These are phyloP conservation scores for Adenanthera pavonina DNA, from an alignment of 306 rosid genomes.

Conservation along the genomic window DNA sequence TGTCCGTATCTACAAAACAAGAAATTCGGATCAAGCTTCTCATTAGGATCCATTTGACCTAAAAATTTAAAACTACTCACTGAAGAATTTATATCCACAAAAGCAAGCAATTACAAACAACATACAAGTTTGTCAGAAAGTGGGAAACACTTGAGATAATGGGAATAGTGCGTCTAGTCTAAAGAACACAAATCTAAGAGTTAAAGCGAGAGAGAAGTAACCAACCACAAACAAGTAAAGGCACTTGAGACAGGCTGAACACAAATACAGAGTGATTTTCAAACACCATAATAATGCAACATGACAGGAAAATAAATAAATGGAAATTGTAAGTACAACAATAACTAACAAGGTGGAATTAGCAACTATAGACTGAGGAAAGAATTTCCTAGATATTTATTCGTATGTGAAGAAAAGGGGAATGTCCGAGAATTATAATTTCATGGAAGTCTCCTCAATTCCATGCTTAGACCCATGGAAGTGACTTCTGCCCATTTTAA, in stretches of 20 bases:
- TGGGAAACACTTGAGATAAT: no score
- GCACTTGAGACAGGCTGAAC: background rate
- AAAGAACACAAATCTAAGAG: no score
- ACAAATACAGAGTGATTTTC: conserved; percentile 15
- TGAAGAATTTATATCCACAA: background rate
- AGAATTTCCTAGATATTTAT: background rate
- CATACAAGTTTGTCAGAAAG: no score
- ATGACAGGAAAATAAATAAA: conserved; percentile 4
- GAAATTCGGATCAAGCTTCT: background rate
- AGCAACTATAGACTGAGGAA: background rate
- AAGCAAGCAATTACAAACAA: background rate
- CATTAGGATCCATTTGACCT: background rate
- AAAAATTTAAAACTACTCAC: background rate
- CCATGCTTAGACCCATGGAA: no score
- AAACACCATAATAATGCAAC: conserved; percentile 17
- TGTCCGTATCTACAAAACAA: background rate
- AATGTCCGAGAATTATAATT: no score
- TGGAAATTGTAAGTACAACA: background rate
- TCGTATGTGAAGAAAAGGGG: background rate
- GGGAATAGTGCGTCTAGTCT: no score
- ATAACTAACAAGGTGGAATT: background rate
- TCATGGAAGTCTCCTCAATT: no score
- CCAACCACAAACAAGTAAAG: background rate
- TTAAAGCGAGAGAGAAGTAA: background rate
- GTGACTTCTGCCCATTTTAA: no score